These are phyloP conservation scores for Gossypium arboreum DNA, from an alignment of 345 rosid genomes.

Conservation along the genomic window DNA sequence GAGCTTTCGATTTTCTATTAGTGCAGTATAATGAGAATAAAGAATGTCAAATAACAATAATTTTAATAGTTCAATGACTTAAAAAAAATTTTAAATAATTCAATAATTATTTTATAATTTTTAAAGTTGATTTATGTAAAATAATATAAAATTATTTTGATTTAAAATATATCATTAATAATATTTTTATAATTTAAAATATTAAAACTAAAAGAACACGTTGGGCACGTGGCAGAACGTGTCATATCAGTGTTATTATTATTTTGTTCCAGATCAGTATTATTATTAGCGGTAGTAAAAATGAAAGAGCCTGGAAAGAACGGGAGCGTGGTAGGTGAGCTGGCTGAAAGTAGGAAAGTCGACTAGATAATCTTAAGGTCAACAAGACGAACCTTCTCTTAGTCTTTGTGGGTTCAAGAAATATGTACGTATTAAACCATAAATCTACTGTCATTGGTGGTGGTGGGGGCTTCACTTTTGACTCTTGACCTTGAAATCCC, in stretches of 20 bases:
- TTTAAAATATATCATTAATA: no score
- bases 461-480: neutral
- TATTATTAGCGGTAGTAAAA: neutral
- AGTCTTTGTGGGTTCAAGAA: neutral
- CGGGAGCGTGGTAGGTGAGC: neutral
- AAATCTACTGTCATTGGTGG: neutral
- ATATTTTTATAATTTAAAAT: neutral
- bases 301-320: slow-evolving; percentile 5
- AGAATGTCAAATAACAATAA: rapidly evolving
- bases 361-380: slow-evolving; percentile 8
- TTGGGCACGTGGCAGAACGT: neutral
- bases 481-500: slow-evolving; percentile 9
- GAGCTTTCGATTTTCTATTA: no score
- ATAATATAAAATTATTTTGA: no score
- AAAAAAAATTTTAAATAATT: no score
- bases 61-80: rapidly evolving
- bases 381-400: slow-evolving; percentile 10
- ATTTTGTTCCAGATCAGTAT: neutral
- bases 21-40: no score
- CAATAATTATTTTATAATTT: no score
- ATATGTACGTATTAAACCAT: neutral
- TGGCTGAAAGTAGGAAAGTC: neutral
- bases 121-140: no score
- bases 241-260: neutral
- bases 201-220: neutral